Evolutionary conservation across 192 early-diverging fungal species (phyloP), one percentile per base, ranked within the genome.

Genomic region (Coemansia sp.): DNA sequence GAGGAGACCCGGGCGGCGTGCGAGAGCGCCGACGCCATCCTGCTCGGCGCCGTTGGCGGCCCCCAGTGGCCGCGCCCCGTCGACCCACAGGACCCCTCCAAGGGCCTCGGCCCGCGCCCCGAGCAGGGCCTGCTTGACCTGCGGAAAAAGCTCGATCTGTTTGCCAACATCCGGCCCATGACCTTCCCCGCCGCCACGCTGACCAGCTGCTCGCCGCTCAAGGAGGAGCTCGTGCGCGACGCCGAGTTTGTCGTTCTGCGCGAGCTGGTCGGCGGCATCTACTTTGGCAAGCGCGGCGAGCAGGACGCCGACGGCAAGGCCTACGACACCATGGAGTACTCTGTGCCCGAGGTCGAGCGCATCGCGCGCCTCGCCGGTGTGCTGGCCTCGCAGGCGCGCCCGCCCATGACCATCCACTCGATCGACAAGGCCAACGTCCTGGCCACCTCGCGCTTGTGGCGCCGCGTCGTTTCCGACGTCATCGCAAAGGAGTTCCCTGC

Each of bases 351-450:
- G 72, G 79, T 99, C 42, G 81, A 92, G 74, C 88, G 97, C 64
- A 91, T 99, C 58, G 95, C 97, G 9, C 93, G 92, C 35, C 83
- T 97, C 20, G 97, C 97, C 45, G 94, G 87, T 15, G 71, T 82
- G 38, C 76, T 99, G 46, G 85, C 95, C 27, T 73, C 88, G 36
- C 69, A 87, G 59, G 78, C 85, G 18, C 79, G 77, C 42, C 96
- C 96, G 29, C 82, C 86, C 10, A 81, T 83, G 50, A 83, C 88
- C 41, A 92, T 99, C 61, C 95, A 92, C 56, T 96, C 93, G 19
- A 89, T 99, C 49, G 96, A 99, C 83, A 99, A 99, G 80, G 94
- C 95, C 47, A 99, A 99, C 65, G 96, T 99, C 2, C 79, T 97
- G 38, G 96, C 96, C 20, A 90, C 94, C 1, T 99, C 96, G 15